phyloP scores from a whole-genome alignment of 2,329 filamentous ascomycete species.

The Pseudogymnoascus sp. region DNA sequence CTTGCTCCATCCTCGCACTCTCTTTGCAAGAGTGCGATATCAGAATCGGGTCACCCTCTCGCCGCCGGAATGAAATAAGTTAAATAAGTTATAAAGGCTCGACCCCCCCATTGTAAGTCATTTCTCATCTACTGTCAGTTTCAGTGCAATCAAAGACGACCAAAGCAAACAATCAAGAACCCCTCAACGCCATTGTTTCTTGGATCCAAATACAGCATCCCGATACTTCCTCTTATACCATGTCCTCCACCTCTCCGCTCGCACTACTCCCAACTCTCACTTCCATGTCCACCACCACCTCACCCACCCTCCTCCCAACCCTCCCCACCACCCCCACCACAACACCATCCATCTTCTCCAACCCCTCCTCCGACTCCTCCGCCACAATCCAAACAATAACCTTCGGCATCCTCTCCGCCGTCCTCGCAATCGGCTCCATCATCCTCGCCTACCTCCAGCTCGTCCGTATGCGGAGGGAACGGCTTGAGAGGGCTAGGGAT shows the following conservation, averaged over 20 bases:
- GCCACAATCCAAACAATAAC: background rate
- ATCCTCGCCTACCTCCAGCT: background rate
- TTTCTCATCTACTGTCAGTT: background rate
- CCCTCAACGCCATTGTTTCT: background rate
- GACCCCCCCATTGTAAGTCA: background rate
- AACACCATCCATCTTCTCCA: background rate
- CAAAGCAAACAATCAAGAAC: background rate
- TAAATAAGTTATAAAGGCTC: background rate
- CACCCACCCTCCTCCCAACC: too few relatives aligned
- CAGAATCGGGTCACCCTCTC: background rate
- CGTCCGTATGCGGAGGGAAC: background rate
- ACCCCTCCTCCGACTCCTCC: background rate
- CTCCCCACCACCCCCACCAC: background rate
- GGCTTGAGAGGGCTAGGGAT: too few relatives aligned
- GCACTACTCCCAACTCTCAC: background rate
- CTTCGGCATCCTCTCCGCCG: background rate
- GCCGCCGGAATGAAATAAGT: background rate
- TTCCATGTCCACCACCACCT: too few relatives aligned
- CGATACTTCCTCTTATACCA: background rate
- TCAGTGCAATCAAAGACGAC: background rate
- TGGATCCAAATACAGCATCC: background rate
- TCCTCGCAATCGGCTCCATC: background rate
- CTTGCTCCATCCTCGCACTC: background rate
- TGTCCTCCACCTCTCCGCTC: background rate
- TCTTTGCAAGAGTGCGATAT: background rate